Evolutionary conservation across 768 basidiomycete species (phyloP), one percentile per base, ranked within the genome.

Genomic region (Lyophyllum atratum): DNA sequence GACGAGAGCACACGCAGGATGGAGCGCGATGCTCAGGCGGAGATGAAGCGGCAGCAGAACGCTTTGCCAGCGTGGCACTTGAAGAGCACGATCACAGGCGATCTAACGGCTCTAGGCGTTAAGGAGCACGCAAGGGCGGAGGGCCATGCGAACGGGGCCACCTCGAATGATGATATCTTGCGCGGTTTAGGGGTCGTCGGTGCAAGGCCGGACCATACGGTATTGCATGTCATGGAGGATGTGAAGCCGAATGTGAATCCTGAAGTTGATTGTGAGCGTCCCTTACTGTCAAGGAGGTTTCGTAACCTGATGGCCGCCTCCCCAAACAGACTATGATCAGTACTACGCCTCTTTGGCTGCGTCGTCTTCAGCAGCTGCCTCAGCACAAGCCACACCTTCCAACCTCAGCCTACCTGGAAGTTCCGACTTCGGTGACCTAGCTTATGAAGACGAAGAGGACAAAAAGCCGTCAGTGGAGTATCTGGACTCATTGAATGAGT

Each of bases 21-120:
- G 65, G 90, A 93, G 69, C 79, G 90, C 52, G 91, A 92, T 63
- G 85, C 84, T 21, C 86, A 95, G 70, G 90, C 90, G 1, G 90
- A 90, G 55, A 83, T 87, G 53, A 95, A 95, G 73, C 75, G 93
- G 56, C 84, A 89, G 68, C 95, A 98, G 75, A 98, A 98, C 68
- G 84, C 87, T 0, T 76, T 99, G 44, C 97, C 97, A 1, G 80
- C 90, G 12, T 99, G 97, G 97, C 93, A 97, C 76, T 81, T 95
- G 63, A 91, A 93, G 72, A 95, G 93, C 68, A 99, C 97, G 2
- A 93, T 99, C 59, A 88, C 93, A 3, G 94, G 95, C 9, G 90
- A 95, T 62, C 76, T 94, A 58, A 97, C 96, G 0, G 89, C 92
- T 21, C 78, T 95, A 39, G 93, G 94, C 19, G 81, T 91, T 55